A percentile compares a stretch with the other conserved stretches of the same genome.
Evolutionary conservation across 352 stramenopile species (phyloP).

Genomic region (Phytophthora sp.): DNA sequence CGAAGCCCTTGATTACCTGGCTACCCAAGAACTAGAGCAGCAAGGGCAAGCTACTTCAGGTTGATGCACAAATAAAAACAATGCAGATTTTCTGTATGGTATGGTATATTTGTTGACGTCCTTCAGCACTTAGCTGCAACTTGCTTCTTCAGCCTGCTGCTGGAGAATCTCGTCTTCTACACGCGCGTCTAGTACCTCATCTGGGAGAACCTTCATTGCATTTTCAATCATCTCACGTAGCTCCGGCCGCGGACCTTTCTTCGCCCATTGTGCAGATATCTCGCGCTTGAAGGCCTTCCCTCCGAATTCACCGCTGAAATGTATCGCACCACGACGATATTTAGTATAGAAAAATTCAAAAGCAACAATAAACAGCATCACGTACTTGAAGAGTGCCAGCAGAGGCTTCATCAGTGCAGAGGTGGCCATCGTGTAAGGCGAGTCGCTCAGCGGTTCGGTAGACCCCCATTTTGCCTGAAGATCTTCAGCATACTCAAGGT

Average conservation of each 20-base stretch:
- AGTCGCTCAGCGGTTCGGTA: conserved; percentile 43
- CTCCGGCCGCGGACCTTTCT: conserved; percentile 63
- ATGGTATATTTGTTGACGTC: conserved; percentile 7
- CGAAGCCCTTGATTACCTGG: conserved; percentile 48
- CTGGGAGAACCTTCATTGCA: conserved; percentile 69
- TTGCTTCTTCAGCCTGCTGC: conserved; percentile 13
- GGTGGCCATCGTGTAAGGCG: conserved; percentile 79
- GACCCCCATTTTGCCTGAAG: conserved; percentile 78
- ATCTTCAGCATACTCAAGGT: conserved; percentile 87
- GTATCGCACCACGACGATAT: conserved; percentile 5
- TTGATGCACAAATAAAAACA: conserved; percentile 4
- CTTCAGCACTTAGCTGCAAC: conserved; percentile 16
- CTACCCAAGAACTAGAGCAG: conserved; percentile 26
- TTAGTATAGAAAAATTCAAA: too few relatives aligned
- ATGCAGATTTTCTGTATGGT: conserved; percentile 25
- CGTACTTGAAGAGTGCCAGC: conserved; percentile 78
- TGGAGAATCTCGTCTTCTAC: conserved; percentile 64
- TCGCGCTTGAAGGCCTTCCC: conserved; percentile 85
- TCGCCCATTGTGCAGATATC: conserved; percentile 72
- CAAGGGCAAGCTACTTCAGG: conserved; percentile 16
- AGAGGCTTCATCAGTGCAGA: conserved; percentile 83
- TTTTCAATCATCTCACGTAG: conserved; percentile 80
- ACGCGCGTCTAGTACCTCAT: conserved; percentile 73
- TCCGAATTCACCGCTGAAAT: conserved; percentile 66
- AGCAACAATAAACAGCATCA: conserved; percentile 14